A percentile compares a stretch with the other conserved stretches of the same genome.
phyloP scores from a whole-genome alignment of 306 rosid genomes.

The Trifolium repens region DNA sequence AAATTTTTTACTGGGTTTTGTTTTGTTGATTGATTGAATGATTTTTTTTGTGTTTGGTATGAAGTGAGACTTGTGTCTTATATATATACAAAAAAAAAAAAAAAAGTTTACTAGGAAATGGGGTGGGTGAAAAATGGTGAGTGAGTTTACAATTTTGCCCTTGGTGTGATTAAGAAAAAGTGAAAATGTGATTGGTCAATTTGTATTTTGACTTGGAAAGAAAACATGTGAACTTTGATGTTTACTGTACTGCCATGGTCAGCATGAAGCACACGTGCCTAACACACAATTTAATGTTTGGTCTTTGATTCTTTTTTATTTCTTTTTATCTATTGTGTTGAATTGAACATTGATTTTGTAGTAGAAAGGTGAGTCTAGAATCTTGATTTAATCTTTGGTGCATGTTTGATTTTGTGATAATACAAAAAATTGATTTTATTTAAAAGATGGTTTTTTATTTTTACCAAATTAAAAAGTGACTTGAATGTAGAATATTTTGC shows the following conservation, averaged over 20 bases:
- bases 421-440: too few relatives aligned
- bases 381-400: too few relatives aligned
- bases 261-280: conserved; percentile 31
- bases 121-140: conserved; percentile 5
- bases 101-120: not conserved
- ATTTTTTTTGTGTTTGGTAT: conserved; percentile 30
- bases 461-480: too few relatives aligned
- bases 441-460: too few relatives aligned
- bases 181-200: not conserved
- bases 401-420: too few relatives aligned
- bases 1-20: not conserved
- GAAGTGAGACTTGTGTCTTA: conserved; percentile 10
- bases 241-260: not conserved
- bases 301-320: not conserved
- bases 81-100: conserved; percentile 7
- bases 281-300: not conserved
- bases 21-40: not conserved
- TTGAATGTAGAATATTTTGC: too few relatives aligned
- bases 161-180: not conserved
- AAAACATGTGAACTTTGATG: not conserved
- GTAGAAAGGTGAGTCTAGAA: not conserved
- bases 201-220: not conserved
- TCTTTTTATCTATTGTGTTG: not conserved
- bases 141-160: conserved; percentile 50
- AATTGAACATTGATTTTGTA: not conserved